A percentile compares a stretch with the other conserved stretches of the same genome.
phyloP scores from a whole-genome alignment of 371 early-diverging fungal species.

The Lichtheimia ornata region DNA sequence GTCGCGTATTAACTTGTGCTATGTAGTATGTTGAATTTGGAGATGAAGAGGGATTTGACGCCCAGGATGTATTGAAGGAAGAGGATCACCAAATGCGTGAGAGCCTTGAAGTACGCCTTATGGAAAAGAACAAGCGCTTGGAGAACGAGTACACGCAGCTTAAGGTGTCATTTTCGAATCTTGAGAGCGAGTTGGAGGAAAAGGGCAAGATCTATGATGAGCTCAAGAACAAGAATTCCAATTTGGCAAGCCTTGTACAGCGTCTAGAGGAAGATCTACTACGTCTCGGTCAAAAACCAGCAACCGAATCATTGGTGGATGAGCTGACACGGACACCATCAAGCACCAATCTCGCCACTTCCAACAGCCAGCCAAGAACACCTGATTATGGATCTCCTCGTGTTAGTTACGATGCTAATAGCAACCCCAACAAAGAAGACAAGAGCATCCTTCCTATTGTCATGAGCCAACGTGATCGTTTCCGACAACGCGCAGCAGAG shows the following conservation, averaged over 20 bases:
- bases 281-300: constrained; percentile 40
- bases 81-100: constrained; percentile 23
- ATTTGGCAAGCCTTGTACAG: constrained; percentile 62
- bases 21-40: constrained; percentile 52
- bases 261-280: constrained; percentile 76
- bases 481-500: constrained; percentile 81
- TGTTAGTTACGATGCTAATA: constrained; percentile 26
- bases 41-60: constrained; percentile 40
- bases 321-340: constrained; percentile 24
- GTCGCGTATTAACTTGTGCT: not conserved
- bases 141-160: constrained; percentile 75
- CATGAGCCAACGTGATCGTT: constrained; percentile 88
- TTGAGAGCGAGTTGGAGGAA: constrained; percentile 35
- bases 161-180: constrained; percentile 54
- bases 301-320: constrained; percentile 12
- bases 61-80: constrained; percentile 38
- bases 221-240: constrained; percentile 36
- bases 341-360: constrained; percentile 9
- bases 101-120: constrained; percentile 72
- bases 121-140: constrained; percentile 83
- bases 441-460: constrained; percentile 81
- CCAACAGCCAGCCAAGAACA: constrained; percentile 9
- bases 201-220: constrained; percentile 27
- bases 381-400: constrained; percentile 25
- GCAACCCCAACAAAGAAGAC: constrained; percentile 25